phyloP scores from a whole-genome alignment of 768 basidiomycete species.

The Dentipellis sp. region DNA sequence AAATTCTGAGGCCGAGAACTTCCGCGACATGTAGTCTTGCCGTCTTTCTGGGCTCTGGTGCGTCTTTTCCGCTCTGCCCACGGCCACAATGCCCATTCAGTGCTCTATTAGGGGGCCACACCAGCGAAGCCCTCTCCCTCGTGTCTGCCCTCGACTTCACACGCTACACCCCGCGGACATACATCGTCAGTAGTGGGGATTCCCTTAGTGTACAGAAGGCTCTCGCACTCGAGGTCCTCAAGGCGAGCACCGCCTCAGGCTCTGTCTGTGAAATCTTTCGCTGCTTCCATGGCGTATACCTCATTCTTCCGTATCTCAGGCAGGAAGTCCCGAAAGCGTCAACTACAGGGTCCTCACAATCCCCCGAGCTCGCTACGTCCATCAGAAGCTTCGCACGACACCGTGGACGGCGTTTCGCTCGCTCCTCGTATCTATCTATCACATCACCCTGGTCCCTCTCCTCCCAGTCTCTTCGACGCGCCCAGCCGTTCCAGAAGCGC shows the following conservation, averaged over 20 bases:
- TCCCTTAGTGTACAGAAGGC: constrained; percentile 68
- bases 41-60: constrained; percentile 91
- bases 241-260: constrained; percentile 16
- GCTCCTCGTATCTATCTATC: constrained; percentile 49
- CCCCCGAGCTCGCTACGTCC: constrained; percentile 83
- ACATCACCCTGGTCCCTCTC: constrained; percentile 47
- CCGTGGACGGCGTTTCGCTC: constrained; percentile 57
- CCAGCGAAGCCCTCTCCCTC: constrained; percentile 73
- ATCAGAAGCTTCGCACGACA: constrained; percentile 67
- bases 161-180: constrained; percentile 70
- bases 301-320: neutral
- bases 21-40: constrained; percentile 43
- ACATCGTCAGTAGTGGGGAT: constrained; percentile 80
- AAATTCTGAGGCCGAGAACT: constrained; percentile 5
- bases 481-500: constrained; percentile 51
- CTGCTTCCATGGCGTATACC: too few relatives aligned
- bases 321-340: constrained; percentile 1
- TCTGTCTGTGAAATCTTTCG: constrained; percentile 11
- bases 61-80: constrained; percentile 13
- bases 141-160: constrained; percentile 63
- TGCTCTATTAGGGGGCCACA: constrained; percentile 73
- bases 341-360: constrained; percentile 52
- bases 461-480: constrained; percentile 14
- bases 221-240: constrained; percentile 44
- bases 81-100: constrained; percentile 7